These are phyloP conservation scores for Phytophthora syringae DNA, from an alignment of 352 stramenopile species.

Conservation along the genomic window DNA sequence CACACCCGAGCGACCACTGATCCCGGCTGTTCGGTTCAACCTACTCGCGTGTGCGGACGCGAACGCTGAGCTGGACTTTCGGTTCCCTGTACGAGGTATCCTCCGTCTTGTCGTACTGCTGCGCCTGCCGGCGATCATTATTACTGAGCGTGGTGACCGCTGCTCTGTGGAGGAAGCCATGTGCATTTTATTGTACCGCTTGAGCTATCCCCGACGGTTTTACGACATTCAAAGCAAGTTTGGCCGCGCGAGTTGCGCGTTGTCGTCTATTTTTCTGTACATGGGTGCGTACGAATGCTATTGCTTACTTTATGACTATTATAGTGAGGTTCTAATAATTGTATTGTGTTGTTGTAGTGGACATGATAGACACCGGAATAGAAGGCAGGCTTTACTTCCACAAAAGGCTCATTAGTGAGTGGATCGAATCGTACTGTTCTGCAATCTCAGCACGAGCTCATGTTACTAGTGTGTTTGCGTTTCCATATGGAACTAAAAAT, in stretches of 20 bases:
- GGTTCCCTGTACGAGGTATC: background rate
- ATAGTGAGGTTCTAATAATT: too few species aligned
- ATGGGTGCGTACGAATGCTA: background rate
- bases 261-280: background rate
- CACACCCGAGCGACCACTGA: background rate
- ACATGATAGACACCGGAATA: too few species aligned
- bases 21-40: background rate
- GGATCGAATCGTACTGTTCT: too few species aligned
- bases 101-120: too few species aligned
- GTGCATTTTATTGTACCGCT: background rate
- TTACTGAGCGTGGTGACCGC: background rate
- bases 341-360: too few species aligned
- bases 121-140: background rate
- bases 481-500: background rate
- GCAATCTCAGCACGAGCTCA: background rate
- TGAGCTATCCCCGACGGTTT: constrained; percentile 1
- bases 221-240: background rate
- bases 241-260: background rate
- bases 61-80: background rate
- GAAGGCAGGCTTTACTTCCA: too few species aligned
- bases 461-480: background rate
- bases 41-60: background rate
- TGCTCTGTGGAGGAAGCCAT: background rate
- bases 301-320: too few species aligned
- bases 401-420: too few species aligned